Percentiles rank a stretch among this genome's conserved stretches.
Evolutionary conservation across 2,329 filamentous ascomycete species (phyloP).

Genomic region (Trichoderma sp.): DNA sequence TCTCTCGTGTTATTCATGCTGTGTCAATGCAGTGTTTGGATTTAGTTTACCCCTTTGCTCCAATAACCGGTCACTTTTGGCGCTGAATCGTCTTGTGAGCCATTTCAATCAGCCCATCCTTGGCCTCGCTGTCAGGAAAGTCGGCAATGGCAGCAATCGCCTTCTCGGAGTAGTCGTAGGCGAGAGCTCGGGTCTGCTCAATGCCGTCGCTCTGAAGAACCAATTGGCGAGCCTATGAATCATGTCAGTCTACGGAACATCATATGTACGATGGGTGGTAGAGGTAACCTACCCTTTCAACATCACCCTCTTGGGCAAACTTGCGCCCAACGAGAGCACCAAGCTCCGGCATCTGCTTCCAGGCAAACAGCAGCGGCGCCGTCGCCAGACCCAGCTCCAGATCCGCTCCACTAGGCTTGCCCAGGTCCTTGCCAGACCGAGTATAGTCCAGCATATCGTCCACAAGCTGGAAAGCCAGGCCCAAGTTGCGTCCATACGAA

Average conservation of each 20-base stretch:
- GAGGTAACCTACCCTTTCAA: slow-evolving; percentile 67
- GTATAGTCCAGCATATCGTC: slow-evolving; percentile 99
- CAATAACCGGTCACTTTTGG: slow-evolving; percentile 65
- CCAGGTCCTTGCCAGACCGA: slow-evolving; percentile 77
- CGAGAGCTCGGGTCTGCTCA: slow-evolving; percentile 86
- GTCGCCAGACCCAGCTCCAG: slow-evolving; percentile 91
- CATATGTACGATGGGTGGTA: background rate
- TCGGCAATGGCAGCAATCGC: slow-evolving; percentile 79
- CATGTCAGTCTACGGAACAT: background rate
- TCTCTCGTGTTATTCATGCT: background rate
- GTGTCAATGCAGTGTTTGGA: background rate
- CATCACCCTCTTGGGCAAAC: slow-evolving; percentile 81
- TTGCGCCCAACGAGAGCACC: slow-evolving; percentile 89
- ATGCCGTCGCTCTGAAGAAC: slow-evolving; percentile 84
- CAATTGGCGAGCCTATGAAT: slow-evolving; percentile 78
- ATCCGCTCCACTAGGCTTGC: slow-evolving; percentile 94
- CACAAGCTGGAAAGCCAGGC: slow-evolving; percentile 93
- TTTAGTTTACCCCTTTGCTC: background rate
- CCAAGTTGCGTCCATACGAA: slow-evolving; percentile 87
- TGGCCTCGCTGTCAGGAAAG: slow-evolving; percentile 95
- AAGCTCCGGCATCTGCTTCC: slow-evolving; percentile 83
- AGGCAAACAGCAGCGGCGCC: slow-evolving; percentile 90
- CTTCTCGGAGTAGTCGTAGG: slow-evolving; percentile 86
- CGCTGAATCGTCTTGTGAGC: slow-evolving; percentile 87
- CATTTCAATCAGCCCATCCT: slow-evolving; percentile 89